Evolutionary conservation across 164 flowering plant genomes (phyloP).

Genomic region (Vitis amurensis): DNA sequence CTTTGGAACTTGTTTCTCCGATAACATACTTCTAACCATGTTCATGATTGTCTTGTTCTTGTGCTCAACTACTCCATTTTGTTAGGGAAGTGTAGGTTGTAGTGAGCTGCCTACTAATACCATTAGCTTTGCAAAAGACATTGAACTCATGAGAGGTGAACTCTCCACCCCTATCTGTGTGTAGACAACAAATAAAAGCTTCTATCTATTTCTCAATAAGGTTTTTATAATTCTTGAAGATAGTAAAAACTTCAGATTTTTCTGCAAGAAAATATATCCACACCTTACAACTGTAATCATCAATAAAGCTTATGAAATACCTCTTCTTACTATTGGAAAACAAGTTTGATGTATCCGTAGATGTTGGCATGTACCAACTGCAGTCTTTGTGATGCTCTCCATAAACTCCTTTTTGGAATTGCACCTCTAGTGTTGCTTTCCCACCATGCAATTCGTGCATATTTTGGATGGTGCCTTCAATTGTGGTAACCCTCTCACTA

Average conservation of each 20-base stretch:
- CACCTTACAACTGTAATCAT: not conserved
- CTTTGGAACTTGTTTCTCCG: conserved; percentile 1
- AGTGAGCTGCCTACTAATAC: too few relatives aligned
- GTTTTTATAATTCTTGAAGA: too few relatives aligned
- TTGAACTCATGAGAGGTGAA: not conserved
- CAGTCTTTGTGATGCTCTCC: conserved; percentile 12
- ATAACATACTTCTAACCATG: not conserved
- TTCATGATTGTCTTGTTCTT: too few relatives aligned
- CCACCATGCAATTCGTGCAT: not conserved
- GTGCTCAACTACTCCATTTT: too few relatives aligned
- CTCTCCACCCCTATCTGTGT: not conserved
- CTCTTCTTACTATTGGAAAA: not conserved
- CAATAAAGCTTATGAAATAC: not conserved
- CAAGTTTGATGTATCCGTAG: conserved; percentile 3
- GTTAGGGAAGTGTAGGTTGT: too few relatives aligned
- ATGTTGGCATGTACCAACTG: conserved; percentile 11
- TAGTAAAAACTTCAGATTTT: not conserved
- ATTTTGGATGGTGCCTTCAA: not conserved
- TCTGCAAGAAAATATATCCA: not conserved
- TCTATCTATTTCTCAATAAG: too few relatives aligned
- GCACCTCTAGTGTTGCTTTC: conserved; percentile 7
- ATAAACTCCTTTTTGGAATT: not conserved
- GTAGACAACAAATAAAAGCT: not conserved
- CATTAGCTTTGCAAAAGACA: too few relatives aligned
- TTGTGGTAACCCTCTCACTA: conserved; percentile 1